Percentiles rank a stretch among this genome's conserved stretches.
Evolutionary conservation across 352 stramenopile species (phyloP).

Genomic region (Thalassiosira oceanica): DNA sequence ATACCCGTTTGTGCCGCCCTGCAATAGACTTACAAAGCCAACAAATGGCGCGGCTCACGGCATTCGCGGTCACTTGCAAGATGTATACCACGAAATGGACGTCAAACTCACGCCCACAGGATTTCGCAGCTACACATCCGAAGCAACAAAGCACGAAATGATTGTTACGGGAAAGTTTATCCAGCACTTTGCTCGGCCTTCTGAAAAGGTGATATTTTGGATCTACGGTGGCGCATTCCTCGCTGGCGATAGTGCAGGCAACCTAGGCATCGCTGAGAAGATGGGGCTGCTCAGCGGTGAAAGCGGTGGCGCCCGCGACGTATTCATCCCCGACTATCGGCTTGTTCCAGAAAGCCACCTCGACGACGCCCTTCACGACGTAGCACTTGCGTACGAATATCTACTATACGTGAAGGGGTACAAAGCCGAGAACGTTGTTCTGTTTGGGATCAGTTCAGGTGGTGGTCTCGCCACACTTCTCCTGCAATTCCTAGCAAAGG

Average conservation of each 20-base stretch:
- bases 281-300: constrained; percentile 35
- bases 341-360: constrained; percentile 64
- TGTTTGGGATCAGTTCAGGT: constrained; percentile 70
- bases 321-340: constrained; percentile 72
- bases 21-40: constrained; percentile 16
- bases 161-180: constrained; percentile 45
- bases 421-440: constrained; percentile 52
- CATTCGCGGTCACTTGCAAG: constrained; percentile 33
- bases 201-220: constrained; percentile 71
- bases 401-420: constrained; percentile 48
- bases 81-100: constrained; percentile 39
- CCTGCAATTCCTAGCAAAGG: constrained; percentile 59
- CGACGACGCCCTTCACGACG: constrained; percentile 72
- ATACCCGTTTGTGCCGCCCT: constrained; percentile 14
- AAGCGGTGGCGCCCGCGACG: constrained; percentile 30
- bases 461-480: constrained; percentile 59
- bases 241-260: constrained; percentile 61
- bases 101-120: constrained; percentile 17
- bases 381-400: constrained; percentile 64
- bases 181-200: constrained; percentile 32
- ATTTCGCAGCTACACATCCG: neutral
- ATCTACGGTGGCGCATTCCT: constrained; percentile 78
- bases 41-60: constrained; percentile 39
- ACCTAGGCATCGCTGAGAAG: constrained; percentile 62
- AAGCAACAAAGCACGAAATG: constrained; percentile 18